Base-by-base conservation (phyloP, 768 basidiomycete genomes). In the Pulveroboletus frians region DNA sequence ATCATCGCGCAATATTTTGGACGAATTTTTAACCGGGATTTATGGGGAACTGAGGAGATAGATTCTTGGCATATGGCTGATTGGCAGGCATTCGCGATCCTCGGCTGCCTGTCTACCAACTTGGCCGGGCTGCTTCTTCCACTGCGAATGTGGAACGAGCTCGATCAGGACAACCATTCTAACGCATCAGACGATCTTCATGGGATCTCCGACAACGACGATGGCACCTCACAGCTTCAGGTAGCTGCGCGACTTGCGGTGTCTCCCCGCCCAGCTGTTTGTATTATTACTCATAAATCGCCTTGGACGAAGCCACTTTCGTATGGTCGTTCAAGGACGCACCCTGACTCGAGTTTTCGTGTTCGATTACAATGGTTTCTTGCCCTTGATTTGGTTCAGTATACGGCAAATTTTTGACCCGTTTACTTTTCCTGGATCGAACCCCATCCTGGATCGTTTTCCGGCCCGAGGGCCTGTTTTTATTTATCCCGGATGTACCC, bases 211-310 rank as follows among this genome's bases (percentile, higher is more conserved):
- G 51, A 46, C 55, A 51, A 49, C 51, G 34, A 52, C 51, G 40
- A 55, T 57, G 39, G 40, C 38, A 29, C 37, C 39, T 17, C 50
- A 53, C 57, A 60, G 53, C 65, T 55, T 46, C 50, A 15, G 37
- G 40, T 43, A 44, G 58, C 61, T 53, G 61, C 36, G 51, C 48
- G 35, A 49, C 44, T 18, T 42, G 26, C 48, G 23, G 52, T 46
- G 35, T 44, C 31, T 21, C 43, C 45, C 46, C 49, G 39, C 52
- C 47, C 49, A 51, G 41, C 49, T 41, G 35, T 51, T 64, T 65
- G 63, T 65, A 65, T 65, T 58, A 68, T 68, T 68, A 66, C 63
- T 68, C 66, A 66, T 66, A 65, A 26, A 67, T 47, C 52, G 50
- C 53, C 60, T 62, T 49, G 48, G 65, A 65, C 54, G 52, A 40